Evolutionary conservation across 2,329 filamentous ascomycete species (phyloP), one percentile per base, ranked within the genome.

Genomic region (Monilinia laxa): DNA sequence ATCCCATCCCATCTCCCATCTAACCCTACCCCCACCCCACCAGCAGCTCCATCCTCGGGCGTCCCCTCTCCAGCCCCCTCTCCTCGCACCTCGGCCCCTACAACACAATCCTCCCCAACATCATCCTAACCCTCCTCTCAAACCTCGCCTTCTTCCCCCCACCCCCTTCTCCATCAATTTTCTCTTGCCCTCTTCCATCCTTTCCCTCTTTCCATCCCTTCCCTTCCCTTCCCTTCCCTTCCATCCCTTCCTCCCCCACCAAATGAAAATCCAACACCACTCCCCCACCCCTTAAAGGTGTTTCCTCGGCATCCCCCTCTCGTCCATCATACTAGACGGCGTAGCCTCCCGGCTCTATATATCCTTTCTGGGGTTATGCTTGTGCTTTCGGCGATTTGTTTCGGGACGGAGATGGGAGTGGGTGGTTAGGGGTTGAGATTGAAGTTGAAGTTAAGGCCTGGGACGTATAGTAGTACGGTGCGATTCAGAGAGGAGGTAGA

Each of bases 61-160:
- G 62, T 73, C 10, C 45, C 75, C 9, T 73, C 71, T 2, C 51
- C 75, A 1, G 40, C 65, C 49, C 58, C 58, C 58, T 72, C 73
- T 14, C 53, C 74, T 11, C 16, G 74, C 18, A 65, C 68, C 2
- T 64, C 38, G 62, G 62, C 16, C 62, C 60, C 35, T 45, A 64
- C 38, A 64, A 45, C 4, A 69, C 68, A 4, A 70, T 73, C n/a
- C 68, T 56, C 16, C 56, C 75, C 28, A 75, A 73, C 70, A 73
- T 70, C 12, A 63, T 73, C 12, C 67, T 70, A 3, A 62, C 73
- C 2, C 58, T 55, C 38, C 49, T 64, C 4, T 20, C 62, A 5
- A 55, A 28, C 35, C 42, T 55, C 4, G 20, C 40, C 4, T 64
- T 64, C 25, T 55, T 54, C 16, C 23, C 55, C 4, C 60, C n/a